Evolutionary conservation across 495 filamentous ascomycete species (phyloP), one percentile per base, ranked within the genome.

Genomic region (Penicillium roqueforti): DNA sequence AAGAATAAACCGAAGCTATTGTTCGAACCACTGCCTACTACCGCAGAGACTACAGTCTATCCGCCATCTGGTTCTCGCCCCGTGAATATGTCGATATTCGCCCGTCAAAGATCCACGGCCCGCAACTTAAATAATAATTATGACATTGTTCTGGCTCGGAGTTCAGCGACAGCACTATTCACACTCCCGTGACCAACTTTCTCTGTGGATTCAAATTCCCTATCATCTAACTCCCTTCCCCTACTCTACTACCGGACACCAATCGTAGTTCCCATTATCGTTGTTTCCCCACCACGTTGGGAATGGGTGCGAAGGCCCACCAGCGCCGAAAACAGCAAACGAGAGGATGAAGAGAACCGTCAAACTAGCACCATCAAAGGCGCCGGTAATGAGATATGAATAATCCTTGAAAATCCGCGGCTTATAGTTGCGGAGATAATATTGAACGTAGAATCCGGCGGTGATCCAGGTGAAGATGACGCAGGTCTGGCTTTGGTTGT

Each of bases 311-410:
- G 58, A 47, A 7, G 43, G 9, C 2, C 75, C 75, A 51, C 61
- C 62, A 8, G 65, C 82, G 0, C 82, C 82, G 28, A 81, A 77
- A 0, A 85, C 78, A 1, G 82, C 80, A 62, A 85, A 85, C 0
- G 77, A 77, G 4, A 84, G 67, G 28, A 84, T 74, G 53, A 84
- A 85, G 0, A 83, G 65, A 0, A 80, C 64, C 6, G 71, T 66
- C 41, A 76, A 69, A 40, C 68, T 74, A 5, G 73, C 82, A 32
- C 81, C 82, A 57, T 85, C 82, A 25, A 83, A 65, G 4, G 80
- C 82, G 3, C 72, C 81, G 0, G 75, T 73, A 6, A 84, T 58
- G 0, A 84, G 66, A 51, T 83, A 85, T 25, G 76, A 80, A 51
- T 81, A 84, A 54, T 84, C 74, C 58, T 76, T 75, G 68, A 82